phyloP scores from a whole-genome alignment of 208 protist genomes.

The Trichomonas gallinae region DNA sequence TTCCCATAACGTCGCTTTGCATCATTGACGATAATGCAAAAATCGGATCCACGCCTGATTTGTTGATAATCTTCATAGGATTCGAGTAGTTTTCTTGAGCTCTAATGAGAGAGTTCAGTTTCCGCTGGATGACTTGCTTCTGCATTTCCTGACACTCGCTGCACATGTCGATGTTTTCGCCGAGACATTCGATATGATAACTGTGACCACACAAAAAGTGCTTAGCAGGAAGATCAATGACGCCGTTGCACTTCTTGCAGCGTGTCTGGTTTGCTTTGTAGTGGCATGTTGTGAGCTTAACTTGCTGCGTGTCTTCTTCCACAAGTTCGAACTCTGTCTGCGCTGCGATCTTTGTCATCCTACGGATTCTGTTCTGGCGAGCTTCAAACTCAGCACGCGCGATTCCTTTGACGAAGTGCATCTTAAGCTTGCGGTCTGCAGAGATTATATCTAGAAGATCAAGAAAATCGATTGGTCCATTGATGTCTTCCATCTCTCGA shows the following conservation, averaged over 20 bases:
- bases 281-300: neutral
- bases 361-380: neutral
- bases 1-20: neutral
- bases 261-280: neutral
- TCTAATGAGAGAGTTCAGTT: neutral
- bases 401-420: neutral
- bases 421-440: neutral
- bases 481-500: neutral
- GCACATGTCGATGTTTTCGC: neutral
- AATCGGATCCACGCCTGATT: neutral
- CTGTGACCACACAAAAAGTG: slow-evolving; percentile 13
- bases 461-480: neutral
- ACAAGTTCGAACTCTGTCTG: neutral
- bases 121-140: neutral
- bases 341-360: neutral
- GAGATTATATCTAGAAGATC: neutral
- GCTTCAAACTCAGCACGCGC: neutral
- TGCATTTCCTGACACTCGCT: neutral
- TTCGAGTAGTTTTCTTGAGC: neutral
- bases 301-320: neutral
- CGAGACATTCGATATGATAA: slow-evolving; percentile 9
- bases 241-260: neutral
- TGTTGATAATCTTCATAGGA: neutral
- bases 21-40: neutral
- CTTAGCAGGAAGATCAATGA: neutral